phyloP scores from a whole-genome alignment of 495 filamentous ascomycete genomes.

The Astrothelium subdiscretum region DNA sequence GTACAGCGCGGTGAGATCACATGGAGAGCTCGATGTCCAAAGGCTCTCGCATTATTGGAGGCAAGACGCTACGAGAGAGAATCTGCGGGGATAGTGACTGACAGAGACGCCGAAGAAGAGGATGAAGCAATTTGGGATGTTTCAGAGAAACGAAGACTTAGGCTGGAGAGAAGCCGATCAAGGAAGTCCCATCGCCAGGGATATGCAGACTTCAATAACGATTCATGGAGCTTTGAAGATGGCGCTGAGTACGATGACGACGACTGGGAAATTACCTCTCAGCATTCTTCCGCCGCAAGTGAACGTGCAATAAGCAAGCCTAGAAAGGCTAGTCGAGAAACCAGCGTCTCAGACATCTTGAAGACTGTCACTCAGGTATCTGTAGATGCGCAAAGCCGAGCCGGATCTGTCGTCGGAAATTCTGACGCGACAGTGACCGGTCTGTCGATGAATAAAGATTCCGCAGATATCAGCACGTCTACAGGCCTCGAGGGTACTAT shows the following conservation, averaged over 20 bases:
- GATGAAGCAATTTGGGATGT: conserved; percentile 40
- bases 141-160: conserved; percentile 20
- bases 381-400: neutral
- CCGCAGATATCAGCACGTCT: neutral
- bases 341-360: neutral
- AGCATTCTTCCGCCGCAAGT: conserved; percentile 17
- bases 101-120: conserved; percentile 34
- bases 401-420: neutral
- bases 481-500: conserved; percentile 59
- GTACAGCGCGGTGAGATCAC: conserved; percentile 87
- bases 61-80: conserved; percentile 66
- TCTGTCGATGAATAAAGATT: neutral
- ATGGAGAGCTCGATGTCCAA: conserved; percentile 77
- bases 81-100: conserved; percentile 36
- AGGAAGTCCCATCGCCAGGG: conserved; percentile 11
- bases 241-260: conserved; percentile 55
- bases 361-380: conserved; percentile 5
- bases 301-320: conserved; percentile 14
- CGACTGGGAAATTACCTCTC: conserved; percentile 11
- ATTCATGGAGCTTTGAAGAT: conserved; percentile 70
- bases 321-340: conserved; percentile 5
- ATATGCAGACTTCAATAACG: conserved; percentile 1
- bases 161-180: conserved; percentile 15
- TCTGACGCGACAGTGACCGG: neutral
- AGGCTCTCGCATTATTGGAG: conserved; percentile 71